phyloP scores from a whole-genome alignment of 1,284 basidiomycete genomes.

The Malassezia caprae region DNA sequence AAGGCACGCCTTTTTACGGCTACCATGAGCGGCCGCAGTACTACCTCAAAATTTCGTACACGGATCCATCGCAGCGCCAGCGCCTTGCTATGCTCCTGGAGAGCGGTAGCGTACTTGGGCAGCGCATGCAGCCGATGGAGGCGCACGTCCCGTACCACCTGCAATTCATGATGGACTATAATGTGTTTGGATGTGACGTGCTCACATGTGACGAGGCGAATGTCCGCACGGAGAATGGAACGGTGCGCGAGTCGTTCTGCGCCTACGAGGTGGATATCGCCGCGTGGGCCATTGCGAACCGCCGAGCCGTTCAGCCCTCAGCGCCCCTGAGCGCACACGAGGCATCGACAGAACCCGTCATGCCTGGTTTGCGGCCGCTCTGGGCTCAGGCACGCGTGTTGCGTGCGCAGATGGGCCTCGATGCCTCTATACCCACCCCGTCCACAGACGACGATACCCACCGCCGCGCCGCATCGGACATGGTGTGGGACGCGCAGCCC shows the following conservation, averaged over 20 bases:
- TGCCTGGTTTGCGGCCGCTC: constrained; percentile 76
- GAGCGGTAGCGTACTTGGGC: constrained; percentile 52
- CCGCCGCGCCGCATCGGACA: not conserved
- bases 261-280: constrained; percentile 73
- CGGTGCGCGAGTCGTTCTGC: constrained; percentile 56
- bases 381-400: constrained; percentile 74
- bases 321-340: constrained; percentile 50
- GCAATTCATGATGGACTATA: constrained; percentile 92
- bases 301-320: constrained; percentile 57
- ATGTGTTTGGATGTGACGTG: constrained; percentile 86
- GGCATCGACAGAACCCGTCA: constrained; percentile 55
- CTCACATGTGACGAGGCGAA: constrained; percentile 57
- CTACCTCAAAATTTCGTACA: constrained; percentile 76
- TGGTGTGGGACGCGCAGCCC: constrained; percentile 2
- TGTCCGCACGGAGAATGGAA: constrained; percentile 48
- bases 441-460: not conserved
- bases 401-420: not conserved
- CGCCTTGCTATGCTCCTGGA: constrained; percentile 38
- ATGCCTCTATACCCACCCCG: not conserved
- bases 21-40: constrained; percentile 76
- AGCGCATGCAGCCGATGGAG: constrained; percentile 59
- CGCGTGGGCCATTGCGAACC: constrained; percentile 75
- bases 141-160: constrained; percentile 78
- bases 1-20: constrained; percentile 92
- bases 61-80: constrained; percentile 51